Percentiles rank a stretch among this genome's conserved stretches.
Evolutionary conservation across 2,329 filamentous ascomycete genomes (phyloP).

Genomic region (Venturia oleaginea): DNA sequence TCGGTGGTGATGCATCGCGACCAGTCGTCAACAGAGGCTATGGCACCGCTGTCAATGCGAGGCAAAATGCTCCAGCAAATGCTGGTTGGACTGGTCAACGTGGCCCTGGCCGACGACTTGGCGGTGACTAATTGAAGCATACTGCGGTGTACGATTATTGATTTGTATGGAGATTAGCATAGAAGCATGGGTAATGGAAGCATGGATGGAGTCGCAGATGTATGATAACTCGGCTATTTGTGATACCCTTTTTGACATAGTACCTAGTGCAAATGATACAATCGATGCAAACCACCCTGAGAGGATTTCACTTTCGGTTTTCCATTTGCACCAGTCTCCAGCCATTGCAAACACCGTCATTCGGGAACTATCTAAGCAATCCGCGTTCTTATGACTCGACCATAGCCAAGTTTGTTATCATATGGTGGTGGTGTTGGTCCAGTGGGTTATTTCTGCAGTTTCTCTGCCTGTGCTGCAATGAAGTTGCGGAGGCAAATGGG

Average conservation of each 20-base stretch:
- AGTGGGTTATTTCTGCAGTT: too few relatives aligned
- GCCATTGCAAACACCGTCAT: not conserved
- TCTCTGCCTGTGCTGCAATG: too few relatives aligned
- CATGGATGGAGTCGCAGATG: not conserved
- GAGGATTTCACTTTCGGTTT: not conserved
- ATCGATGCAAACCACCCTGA: not conserved
- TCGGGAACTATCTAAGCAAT: not conserved
- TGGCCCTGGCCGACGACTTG: conserved; percentile 13
- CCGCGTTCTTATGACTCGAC: too few relatives aligned
- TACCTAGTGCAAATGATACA: not conserved
- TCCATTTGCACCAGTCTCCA: not conserved
- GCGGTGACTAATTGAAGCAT: not conserved
- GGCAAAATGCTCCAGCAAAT: not conserved
- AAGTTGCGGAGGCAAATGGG: too few relatives aligned
- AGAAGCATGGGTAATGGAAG: not conserved
- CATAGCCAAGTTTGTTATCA: too few relatives aligned
- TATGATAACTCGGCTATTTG: not conserved
- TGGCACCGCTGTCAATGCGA: conserved; percentile 8
- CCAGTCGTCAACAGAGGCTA: conserved; percentile 5
- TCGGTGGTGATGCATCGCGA: conserved; percentile 31
- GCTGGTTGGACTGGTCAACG: conserved; percentile 9
- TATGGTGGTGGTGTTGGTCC: too few relatives aligned
- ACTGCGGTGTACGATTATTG: not conserved
- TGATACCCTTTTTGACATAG: not conserved
- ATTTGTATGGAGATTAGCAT: not conserved